phyloP scores from a whole-genome alignment of 768 basidiomycete species.

The Auricularia cornea region DNA sequence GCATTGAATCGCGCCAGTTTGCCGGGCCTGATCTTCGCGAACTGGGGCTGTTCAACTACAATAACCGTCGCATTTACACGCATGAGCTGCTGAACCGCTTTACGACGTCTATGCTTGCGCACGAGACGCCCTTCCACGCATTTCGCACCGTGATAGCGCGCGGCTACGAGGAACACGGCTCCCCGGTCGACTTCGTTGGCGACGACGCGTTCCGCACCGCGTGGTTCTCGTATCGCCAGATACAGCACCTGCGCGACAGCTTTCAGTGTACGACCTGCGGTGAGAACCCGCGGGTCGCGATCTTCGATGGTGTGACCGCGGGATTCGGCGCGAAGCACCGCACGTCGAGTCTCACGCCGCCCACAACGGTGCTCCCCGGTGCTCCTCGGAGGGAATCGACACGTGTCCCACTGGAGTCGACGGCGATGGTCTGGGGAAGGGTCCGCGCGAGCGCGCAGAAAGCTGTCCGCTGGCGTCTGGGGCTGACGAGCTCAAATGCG shows the following conservation, averaged over 20 bases:
- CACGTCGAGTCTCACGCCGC: neutral
- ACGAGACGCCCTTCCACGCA: conserved; percentile 13
- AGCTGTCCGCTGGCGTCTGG: neutral
- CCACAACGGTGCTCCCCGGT: neutral
- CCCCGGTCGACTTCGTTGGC: conserved; percentile 4
- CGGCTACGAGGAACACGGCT: conserved; percentile 3
- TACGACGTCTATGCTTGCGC: conserved; percentile 10
- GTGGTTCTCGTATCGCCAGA: conserved; percentile 11
- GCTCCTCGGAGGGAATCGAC: neutral
- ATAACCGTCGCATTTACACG: conserved; percentile 11
- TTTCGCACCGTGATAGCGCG: conserved; percentile 8
- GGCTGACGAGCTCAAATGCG: neutral
- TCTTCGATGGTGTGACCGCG: conserved; percentile 8
- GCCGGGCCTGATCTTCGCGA: conserved; percentile 10
- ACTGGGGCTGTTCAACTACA: conserved; percentile 12
- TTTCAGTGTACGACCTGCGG: conserved; percentile 12
- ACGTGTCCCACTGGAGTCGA: neutral
- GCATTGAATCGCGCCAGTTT: neutral
- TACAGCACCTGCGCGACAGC: conserved; percentile 9
- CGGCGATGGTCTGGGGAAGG: neutral
- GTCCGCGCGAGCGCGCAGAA: neutral
- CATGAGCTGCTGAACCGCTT: conserved; percentile 15
- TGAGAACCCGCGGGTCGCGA: conserved; percentile 7
- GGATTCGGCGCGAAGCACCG: neutral
- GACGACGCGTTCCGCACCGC: conserved; percentile 12